Base-by-base conservation (phyloP, 176 grass and related monocot species). In the Oryza australiensis region DNA sequence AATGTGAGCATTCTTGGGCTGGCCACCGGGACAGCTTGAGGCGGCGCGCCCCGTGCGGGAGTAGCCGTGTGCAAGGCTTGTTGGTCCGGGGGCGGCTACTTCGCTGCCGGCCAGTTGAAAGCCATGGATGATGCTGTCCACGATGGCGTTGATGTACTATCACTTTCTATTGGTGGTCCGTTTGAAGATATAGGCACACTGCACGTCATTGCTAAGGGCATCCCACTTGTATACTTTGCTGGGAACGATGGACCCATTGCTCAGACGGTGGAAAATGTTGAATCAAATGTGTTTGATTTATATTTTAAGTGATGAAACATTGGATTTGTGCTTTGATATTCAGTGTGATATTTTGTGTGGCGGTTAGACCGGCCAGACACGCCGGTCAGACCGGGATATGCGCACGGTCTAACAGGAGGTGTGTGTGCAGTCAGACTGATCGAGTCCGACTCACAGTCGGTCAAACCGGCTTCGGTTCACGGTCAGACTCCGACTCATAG, bases 51-150 rank as follows among this genome's bases (percentile, higher is more conserved):
- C 3, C 70, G 41, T 8, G 70, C 70, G 1, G 57, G 86, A 27
- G 49, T 87, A 8, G 86, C 86, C 23, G 8, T 73, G 0, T 88
- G 83, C 60, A 83, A 83, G 80, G 75, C 49, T 11, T 84, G 81
- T 14, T 72, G 74, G 74, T 49, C 46, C 3, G 15, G 13, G 2
- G 0, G 0, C 0, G 24, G 3, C 3, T 73, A 57, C 65, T 13
- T 20, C 7, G 3, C 1, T 0, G 68, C 59, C 0, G 32, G 15
- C 13, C 16, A 3, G 2, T 10, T 88, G 3, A 73, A 55, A 33
- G 86, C 26, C 8, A 59, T 84, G 0, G 86, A 88, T 0, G 68
- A 88, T 0, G 74, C 86, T 7, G 59, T 83, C 9, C 38, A 83
- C 38, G 80, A 88, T 5, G 79, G 84, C 32, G 60, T 86, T 12